Percentiles rank a stretch among this genome's conserved stretches.
These are phyloP conservation scores for Rhynchospora pubera DNA, from an alignment of 176 grass and related monocot genomes.

Conservation along the genomic window DNA sequence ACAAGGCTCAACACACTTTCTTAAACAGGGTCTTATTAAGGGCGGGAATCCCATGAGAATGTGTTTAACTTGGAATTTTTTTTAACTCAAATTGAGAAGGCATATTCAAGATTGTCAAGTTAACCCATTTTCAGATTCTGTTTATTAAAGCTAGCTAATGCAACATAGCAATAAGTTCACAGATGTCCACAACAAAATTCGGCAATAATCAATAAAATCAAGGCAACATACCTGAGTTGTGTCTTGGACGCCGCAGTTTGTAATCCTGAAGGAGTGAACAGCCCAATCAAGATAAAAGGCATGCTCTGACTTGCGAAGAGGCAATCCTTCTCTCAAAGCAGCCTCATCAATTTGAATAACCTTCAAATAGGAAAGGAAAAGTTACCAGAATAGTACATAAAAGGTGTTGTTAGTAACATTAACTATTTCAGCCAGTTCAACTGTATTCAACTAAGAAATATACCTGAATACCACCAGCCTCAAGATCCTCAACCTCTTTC, in stretches of 20 bases:
- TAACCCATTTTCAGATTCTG: no score
- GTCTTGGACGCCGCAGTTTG: constrained; percentile 73
- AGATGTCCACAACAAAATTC: background rate
- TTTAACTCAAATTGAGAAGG: no score
- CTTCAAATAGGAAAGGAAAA: constrained; percentile 28
- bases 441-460: constrained; percentile 13
- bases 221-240: constrained; percentile 63
- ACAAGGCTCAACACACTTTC: no score
- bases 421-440: background rate
- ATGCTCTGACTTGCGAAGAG: constrained; percentile 79
- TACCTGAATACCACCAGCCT: constrained; percentile 84
- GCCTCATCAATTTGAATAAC: constrained; percentile 98
- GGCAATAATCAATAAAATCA: background rate
- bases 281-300: constrained; percentile 93
- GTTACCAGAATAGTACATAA: background rate
- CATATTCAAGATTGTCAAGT: no score
- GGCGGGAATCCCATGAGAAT: no score
- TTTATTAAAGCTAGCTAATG: no score
- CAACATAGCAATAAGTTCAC: background rate
- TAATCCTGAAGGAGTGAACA: constrained; percentile 96
- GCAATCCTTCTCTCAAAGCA: constrained; percentile 82
- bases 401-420: background rate
- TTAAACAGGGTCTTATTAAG: no score
- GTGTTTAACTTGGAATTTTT: no score
- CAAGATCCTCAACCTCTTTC: constrained; percentile 88